Conservation (phyloP, 2,329 filamentous ascomycete species). For the Aspergillus glaucus region DNA sequence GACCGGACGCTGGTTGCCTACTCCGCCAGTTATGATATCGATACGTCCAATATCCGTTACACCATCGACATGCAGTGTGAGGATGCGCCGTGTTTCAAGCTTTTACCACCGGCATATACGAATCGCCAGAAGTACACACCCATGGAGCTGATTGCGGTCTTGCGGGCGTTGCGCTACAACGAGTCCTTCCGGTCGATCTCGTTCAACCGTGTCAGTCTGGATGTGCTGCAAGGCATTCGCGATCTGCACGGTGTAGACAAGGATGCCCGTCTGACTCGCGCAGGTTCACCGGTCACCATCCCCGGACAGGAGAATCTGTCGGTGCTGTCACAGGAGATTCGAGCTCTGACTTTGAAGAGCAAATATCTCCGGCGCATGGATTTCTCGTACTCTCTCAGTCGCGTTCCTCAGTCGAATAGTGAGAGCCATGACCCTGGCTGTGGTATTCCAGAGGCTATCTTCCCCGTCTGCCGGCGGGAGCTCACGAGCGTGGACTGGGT, state of each 20-base stretch:
- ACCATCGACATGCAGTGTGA: conserved; percentile 56
- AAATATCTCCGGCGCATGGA: conserved; percentile 57
- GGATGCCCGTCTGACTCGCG: conserved; percentile 56
- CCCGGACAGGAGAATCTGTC: conserved; percentile 51
- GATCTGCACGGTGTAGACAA: conserved; percentile 58
- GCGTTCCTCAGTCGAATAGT: conserved; percentile 46
- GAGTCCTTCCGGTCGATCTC: conserved; percentile 63
- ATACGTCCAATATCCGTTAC: conserved; percentile 61
- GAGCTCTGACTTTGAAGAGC: conserved; percentile 61
- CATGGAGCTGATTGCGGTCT: conserved; percentile 62
- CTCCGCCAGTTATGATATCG: conserved; percentile 62
- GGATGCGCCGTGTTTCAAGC: conserved; percentile 60
- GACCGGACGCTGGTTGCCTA: conserved; percentile 64
- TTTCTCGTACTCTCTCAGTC: conserved; percentile 57
- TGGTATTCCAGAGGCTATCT: conserved; percentile 63
- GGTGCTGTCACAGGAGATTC: conserved; percentile 61
- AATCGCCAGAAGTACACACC: conserved; percentile 50
- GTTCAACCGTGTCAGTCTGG: conserved; percentile 59
- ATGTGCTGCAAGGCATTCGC: conserved; percentile 55
- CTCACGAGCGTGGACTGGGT: conserved; percentile 68
- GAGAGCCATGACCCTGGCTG: conserved; percentile 56
- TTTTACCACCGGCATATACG: conserved; percentile 50
- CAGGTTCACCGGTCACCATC: conserved; percentile 49
- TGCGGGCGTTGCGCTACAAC: conserved; percentile 64
- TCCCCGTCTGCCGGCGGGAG: conserved; percentile 60